phyloP scores from a whole-genome alignment of 345 rosid genomes.

The Limnanthes douglasii region DNA sequence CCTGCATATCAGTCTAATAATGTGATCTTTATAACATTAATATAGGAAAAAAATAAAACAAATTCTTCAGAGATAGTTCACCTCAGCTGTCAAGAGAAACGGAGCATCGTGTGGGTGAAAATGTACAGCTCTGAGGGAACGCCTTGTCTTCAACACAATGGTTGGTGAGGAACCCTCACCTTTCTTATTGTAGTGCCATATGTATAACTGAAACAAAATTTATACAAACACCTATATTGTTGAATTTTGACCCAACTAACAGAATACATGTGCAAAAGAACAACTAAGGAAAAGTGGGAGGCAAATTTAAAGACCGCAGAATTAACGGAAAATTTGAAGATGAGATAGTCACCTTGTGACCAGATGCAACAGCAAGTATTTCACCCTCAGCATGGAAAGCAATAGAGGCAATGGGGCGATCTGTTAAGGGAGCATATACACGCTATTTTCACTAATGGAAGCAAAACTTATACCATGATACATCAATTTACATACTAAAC shows the following conservation, averaged over 20 bases:
- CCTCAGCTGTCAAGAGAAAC: conserved; percentile 83
- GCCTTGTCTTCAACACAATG: conserved; percentile 57
- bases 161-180: conserved; percentile 51
- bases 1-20: conserved; percentile 53
- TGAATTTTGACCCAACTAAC: too few relatives aligned
- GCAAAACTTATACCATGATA: conserved; percentile 3
- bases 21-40: conserved; percentile 20
- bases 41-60: conserved; percentile 10
- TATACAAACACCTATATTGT: conserved; percentile 7
- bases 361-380: conserved; percentile 73
- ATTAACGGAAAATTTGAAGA: conserved; percentile 1
- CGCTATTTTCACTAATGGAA: conserved; percentile 2
- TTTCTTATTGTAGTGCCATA: conserved; percentile 54
- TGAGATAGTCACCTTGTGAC: conserved; percentile 48
- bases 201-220: conserved; percentile 32
- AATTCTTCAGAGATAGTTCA: conserved; percentile 18
- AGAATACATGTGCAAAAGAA: too few relatives aligned
- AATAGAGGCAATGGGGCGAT: conserved; percentile 76
- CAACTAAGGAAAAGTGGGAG: conserved; percentile 3
- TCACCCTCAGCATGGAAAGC: conserved; percentile 82
- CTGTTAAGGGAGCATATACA: conserved; percentile 15
- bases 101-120: conserved; percentile 73
- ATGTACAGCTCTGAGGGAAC: conserved; percentile 78
- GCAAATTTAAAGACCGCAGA: conserved; percentile 2
- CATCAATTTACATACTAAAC: too few relatives aligned